phyloP scores from a whole-genome alignment of 1,139 yeast genomes.

The Kodamaea anthophila region DNA sequence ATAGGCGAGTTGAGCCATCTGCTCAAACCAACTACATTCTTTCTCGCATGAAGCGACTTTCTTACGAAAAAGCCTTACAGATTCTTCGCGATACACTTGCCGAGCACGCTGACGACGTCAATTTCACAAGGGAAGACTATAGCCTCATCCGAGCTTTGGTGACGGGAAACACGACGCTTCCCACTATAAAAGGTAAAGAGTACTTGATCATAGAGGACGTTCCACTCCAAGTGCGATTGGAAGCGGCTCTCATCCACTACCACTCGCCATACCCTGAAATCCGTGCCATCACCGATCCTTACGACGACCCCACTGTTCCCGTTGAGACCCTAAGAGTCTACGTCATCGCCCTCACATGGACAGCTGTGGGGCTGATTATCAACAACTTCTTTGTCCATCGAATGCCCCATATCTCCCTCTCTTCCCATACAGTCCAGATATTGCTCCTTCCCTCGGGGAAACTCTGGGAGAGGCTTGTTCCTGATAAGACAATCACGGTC shows the following conservation, averaged over 20 bases:
- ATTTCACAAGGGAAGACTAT: conserved; percentile 34
- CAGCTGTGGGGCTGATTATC: conserved; percentile 35
- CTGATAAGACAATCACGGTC: conserved; percentile 18
- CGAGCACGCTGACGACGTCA: conserved; percentile 39
- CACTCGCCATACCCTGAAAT: conserved; percentile 46
- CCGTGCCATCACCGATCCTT: conserved; percentile 40
- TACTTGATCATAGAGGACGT: conserved; percentile 30
- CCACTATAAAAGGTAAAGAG: conserved; percentile 19
- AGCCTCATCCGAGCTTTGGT: conserved; percentile 27
- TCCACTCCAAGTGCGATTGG: conserved; percentile 31
- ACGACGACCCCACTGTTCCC: conserved; percentile 33
- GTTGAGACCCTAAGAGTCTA: conserved; percentile 40
- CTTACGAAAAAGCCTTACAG: conserved; percentile 21
- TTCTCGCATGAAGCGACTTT: conserved; percentile 19
- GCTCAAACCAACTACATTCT: conserved; percentile 24
- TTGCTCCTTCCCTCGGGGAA: conserved; percentile 37
- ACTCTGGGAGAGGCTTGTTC: conserved; percentile 33
- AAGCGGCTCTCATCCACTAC: conserved; percentile 36
- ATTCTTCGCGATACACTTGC: conserved; percentile 34
- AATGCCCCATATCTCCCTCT: conserved; percentile 34
- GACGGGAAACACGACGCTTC: conserved; percentile 2
- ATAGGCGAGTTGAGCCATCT: not conserved
- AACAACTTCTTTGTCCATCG: conserved; percentile 42
- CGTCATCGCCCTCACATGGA: conserved; percentile 37
- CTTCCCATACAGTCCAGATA: conserved; percentile 39